Base-by-base conservation (phyloP, 345 rosid species). In the Balakata baccata region DNA sequence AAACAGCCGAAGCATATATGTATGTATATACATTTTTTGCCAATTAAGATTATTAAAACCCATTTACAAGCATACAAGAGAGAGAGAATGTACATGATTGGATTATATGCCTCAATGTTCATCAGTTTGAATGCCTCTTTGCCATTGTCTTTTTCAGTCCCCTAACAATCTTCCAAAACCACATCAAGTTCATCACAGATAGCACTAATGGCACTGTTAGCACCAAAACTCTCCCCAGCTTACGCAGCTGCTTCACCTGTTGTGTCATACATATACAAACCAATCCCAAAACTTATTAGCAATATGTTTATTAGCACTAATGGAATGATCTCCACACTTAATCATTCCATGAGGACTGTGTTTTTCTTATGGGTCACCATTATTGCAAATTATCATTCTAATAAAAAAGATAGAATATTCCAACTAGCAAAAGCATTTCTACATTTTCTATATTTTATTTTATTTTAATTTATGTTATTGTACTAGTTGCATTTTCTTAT, bases 141-240 rank as follows among this genome's bases (percentile, higher is more conserved):
- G 88, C 80, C 75, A 94, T 74, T 45, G 93, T 88, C 86, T 88
- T 92, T 87, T 78, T 81, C 79, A 94, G 69, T 60, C 97, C 98
- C 86, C 81, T 90, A 34, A 86, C 63, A 53, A 94, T 94, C 83
- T 89, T 94, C 72, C 85, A 80, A 75, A 94, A 92, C 98, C 97
- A 94, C 79, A 88, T 85, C 86, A 94, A 73, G 86, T 92, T 94
- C 98, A 94, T 85, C 58, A 83, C 68, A 38, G 83, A 90, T 20
- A 92, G 72, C 43, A 71, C 80, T 17, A 70, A 52, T 11, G 98
- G 98, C 84, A 90, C 98, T 46, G 74, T 73, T 4, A 84, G 79
- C 38, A 81, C 92, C 85, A 94, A 73, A 51, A 85, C 64, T 64
- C 78, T 77, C 45, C 98, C 96, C 37, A 84, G 83, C 34, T 58